phyloP scores from a whole-genome alignment of 441 rosid species.

The Rhodomyrtus psidioides region DNA sequence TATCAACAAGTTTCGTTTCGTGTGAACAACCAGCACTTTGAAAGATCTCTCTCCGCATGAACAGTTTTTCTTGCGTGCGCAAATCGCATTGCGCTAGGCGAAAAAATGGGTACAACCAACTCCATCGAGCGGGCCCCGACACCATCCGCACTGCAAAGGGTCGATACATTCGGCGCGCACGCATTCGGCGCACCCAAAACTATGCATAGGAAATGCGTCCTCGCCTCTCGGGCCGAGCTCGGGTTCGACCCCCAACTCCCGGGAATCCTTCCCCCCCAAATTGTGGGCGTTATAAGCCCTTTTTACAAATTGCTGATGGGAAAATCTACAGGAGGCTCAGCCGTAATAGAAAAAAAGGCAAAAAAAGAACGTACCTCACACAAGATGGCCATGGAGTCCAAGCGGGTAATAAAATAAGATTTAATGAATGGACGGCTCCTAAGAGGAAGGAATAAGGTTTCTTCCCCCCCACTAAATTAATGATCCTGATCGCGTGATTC shows the following conservation, averaged over 20 bases:
- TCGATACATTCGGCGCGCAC: not conserved
- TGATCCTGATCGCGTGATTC: not conserved
- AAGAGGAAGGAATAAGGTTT: slow-evolving; percentile 20
- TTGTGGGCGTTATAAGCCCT: not conserved
- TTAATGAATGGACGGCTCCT: slow-evolving; percentile 21
- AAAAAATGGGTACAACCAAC: not conserved
- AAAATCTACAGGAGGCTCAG: not conserved
- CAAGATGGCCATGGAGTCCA: not conserved
- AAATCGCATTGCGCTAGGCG: not conserved
- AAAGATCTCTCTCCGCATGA: not conserved
- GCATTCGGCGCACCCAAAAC: not conserved
- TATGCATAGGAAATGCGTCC: rapidly evolving
- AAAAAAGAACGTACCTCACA: not conserved
- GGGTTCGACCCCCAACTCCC: not conserved
- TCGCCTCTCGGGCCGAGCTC: not conserved
- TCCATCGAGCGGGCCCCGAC: not conserved
- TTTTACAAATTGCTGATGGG: not conserved
- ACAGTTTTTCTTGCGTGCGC: not conserved
- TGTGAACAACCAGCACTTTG: not conserved
- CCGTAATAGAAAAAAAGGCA: not conserved
- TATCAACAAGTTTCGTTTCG: not conserved
- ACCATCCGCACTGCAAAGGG: not conserved
- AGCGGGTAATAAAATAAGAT: not conserved
- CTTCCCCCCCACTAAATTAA: not conserved
- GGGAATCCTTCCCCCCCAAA: too few relatives aligned